Evolutionary conservation across 2,329 filamentous ascomycete genomes (phyloP).

Genomic region (Neopestalotiopsis sp.): DNA sequence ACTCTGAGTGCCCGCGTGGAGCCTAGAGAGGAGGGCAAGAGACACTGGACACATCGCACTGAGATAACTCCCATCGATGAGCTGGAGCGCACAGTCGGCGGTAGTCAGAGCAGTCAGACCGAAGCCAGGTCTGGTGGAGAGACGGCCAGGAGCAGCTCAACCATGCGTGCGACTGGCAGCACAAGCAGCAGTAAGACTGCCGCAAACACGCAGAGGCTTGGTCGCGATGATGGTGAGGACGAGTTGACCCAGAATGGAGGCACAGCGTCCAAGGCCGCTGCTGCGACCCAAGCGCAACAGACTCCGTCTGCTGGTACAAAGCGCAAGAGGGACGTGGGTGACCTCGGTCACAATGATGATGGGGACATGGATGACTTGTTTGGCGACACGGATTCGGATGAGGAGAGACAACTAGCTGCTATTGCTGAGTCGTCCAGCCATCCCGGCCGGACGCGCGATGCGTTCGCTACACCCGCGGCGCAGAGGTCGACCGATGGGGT

Average conservation of each 20-base stretch:
- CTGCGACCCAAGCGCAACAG: background rate
- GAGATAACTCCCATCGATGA: constrained; percentile 26
- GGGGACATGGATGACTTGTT: constrained; percentile 29
- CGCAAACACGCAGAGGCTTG: constrained; percentile 21
- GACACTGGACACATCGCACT: constrained; percentile 15
- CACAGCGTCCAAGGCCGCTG: background rate
- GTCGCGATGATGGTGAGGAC: constrained; percentile 20
- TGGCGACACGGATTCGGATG: constrained; percentile 34
- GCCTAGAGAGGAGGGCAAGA: constrained; percentile 28
- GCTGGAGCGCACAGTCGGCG: constrained; percentile 19
- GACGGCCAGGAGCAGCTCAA: constrained; percentile 23
- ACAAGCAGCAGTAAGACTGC: constrained; percentile 1
- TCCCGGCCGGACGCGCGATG: constrained; percentile 19
- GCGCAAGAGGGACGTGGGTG: constrained; percentile 28
- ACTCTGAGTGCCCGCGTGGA: constrained; percentile 35
- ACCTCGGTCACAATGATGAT: background rate
- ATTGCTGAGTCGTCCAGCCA: constrained; percentile 27
- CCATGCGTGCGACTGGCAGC: constrained; percentile 21
- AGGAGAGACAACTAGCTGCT: constrained; percentile 31
- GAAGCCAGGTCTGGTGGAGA: background rate
- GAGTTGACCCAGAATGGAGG: constrained; percentile 13
- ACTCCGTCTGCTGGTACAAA: constrained; percentile 26
- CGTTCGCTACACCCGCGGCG: constrained; percentile 25
- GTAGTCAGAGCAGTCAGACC: constrained; percentile 9
- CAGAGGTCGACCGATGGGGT: constrained; percentile 20